These are phyloP conservation scores for Exophiala phaeomuriformis DNA, from an alignment of 2,329 filamentous ascomycete species.

Conservation along the genomic window DNA sequence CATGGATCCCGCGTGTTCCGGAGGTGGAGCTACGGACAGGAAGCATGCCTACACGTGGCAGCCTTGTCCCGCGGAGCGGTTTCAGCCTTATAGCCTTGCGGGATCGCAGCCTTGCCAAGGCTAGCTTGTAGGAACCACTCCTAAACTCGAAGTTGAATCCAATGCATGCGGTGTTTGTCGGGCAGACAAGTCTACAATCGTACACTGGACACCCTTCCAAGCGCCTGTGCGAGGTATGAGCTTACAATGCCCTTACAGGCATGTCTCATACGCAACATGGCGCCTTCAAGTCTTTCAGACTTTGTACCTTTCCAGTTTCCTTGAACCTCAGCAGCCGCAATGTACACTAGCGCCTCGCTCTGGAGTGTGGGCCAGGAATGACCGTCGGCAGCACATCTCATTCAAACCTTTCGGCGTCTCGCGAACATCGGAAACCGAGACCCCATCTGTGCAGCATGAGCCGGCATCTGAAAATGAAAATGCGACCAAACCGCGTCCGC, in stretches of 20 bases:
- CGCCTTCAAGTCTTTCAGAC: slow-evolving; percentile 13
- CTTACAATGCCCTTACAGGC: slow-evolving; percentile 16
- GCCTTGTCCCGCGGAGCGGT: no score
- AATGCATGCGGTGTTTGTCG: no score
- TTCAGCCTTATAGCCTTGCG: no score
- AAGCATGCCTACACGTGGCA: no score
- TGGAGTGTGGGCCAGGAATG: neutral
- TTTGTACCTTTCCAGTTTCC: slow-evolving; percentile 1
- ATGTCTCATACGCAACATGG: slow-evolving; percentile 21
- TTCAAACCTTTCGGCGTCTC: neutral
- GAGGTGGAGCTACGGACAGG: no score
- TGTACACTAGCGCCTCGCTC: neutral
- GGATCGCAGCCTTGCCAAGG: no score
- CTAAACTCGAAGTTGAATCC: no score
- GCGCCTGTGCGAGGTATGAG: slow-evolving; percentile 15
- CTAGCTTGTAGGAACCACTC: no score
- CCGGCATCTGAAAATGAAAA: neutral
- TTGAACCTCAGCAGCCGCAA: neutral
- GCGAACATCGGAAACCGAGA: neutral
- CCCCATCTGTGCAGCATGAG: neutral
- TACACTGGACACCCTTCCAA: neutral
- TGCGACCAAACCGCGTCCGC: neutral
- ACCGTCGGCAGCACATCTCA: neutral
- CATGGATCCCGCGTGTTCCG: no score
- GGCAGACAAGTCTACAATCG: no score